Evolutionary conservation across 208 protist genomes (phyloP).

Genomic region (Crithidia mellificae): DNA sequence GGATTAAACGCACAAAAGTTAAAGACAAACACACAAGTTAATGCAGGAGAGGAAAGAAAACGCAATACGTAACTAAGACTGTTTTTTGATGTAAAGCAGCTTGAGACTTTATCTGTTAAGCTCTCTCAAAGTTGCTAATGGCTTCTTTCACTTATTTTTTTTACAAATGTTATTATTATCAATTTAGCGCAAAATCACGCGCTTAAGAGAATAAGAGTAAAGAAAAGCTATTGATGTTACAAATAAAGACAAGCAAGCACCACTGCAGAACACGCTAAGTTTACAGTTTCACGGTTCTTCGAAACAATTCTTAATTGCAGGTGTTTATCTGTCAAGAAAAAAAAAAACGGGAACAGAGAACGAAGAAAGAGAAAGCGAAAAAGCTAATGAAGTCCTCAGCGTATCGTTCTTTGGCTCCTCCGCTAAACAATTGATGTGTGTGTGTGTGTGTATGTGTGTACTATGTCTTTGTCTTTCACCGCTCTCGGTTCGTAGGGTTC

Average conservation of each 20-base stretch:
- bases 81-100: no score
- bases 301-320: not conserved
- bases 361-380: constrained; percentile 5
- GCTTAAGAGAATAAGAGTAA: not conserved
- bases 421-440: not conserved
- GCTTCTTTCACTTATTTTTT: not conserved
- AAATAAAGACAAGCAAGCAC: not conserved
- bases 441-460: not conserved
- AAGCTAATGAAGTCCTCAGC: not conserved
- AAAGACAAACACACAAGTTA: not conserved
- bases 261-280: constrained; percentile 1
- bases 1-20: not conserved
- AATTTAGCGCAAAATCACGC: not conserved
- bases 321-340: not conserved
- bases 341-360: constrained; percentile 11
- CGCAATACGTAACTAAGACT: not conserved
- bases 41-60: not conserved
- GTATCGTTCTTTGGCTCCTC: not conserved
- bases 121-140: not conserved
- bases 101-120: no score
- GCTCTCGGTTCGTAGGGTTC: no score
- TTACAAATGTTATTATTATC: no score
- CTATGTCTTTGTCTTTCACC: not conserved
- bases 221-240: not conserved
- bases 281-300: not conserved